Evolutionary conservation across 495 filamentous ascomycete genomes (phyloP).

Genomic region (Podospora comata): DNA sequence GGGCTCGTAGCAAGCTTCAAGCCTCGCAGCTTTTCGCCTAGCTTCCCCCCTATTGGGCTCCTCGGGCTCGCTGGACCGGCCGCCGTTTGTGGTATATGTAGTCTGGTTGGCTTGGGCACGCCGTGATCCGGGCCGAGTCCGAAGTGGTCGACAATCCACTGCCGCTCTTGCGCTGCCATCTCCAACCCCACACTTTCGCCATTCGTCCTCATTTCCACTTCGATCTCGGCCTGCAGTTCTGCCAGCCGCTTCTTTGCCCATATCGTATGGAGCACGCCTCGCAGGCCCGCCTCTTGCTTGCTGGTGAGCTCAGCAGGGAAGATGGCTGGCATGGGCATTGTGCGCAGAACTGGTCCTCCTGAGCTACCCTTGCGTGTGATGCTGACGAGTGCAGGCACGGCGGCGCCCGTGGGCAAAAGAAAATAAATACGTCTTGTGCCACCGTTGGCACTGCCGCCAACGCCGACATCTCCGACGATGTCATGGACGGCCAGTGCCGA

Average conservation of each 20-base stretch:
- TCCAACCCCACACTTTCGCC: conserved; percentile 72
- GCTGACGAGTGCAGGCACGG: conserved; percentile 65
- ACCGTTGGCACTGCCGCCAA: conserved; percentile 27
- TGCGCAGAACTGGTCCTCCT: conserved; percentile 40
- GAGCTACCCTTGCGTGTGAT: conserved; percentile 49
- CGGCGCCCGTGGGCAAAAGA: conserved; percentile 62
- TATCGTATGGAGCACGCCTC: conserved; percentile 76
- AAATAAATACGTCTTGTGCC: conserved; percentile 66
- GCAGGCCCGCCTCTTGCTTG: conserved; percentile 62
- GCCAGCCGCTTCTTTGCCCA: conserved; percentile 76
- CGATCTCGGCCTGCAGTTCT: conserved; percentile 70
- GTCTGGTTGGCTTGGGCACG: conserved; percentile 27
- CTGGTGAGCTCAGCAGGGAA: conserved; percentile 69
- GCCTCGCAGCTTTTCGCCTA: conserved; percentile 73
- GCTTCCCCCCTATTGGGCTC: conserved; percentile 59
- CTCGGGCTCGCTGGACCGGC: conserved; percentile 51
- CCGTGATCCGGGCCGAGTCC: conserved; percentile 48
- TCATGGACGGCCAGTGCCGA: conserved; percentile 64
- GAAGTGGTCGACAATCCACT: conserved; percentile 79
- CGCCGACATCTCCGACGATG: conserved; percentile 40
- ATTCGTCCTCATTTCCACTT: conserved; percentile 58
- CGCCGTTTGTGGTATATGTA: conserved; percentile 30
- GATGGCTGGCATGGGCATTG: conserved; percentile 77
- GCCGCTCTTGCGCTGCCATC: conserved; percentile 76
- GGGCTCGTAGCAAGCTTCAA: conserved; percentile 71